Percentiles rank a stretch among this genome's conserved stretches.
phyloP scores from a whole-genome alignment of 306 rosid genomes.

The Gillenia trifoliata region DNA sequence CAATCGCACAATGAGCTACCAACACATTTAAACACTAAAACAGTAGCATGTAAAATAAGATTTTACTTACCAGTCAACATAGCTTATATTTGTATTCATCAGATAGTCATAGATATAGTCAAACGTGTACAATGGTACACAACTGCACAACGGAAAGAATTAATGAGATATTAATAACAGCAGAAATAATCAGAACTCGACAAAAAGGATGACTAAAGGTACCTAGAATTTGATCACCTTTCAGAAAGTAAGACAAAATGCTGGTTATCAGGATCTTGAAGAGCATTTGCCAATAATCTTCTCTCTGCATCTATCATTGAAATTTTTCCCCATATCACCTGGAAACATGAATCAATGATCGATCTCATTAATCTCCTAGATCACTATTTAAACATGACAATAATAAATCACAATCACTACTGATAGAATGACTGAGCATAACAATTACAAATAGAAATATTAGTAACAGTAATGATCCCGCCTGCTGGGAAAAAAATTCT shows the following conservation, averaged over 20 bases:
- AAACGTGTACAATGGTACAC: conserved; percentile 79
- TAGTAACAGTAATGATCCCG: not conserved
- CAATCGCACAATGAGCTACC: not conserved
- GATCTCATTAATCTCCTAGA: conserved; percentile 7
- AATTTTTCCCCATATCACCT: conserved; percentile 99
- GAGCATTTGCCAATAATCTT: conserved; percentile 81
- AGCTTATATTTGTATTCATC: conserved; percentile 85
- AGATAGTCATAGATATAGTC: conserved; percentile 74
- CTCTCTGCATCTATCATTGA: conserved; percentile 99
- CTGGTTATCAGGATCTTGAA: conserved; percentile 83
- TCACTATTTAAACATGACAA: not conserved
- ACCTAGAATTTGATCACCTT: conserved; percentile 45
- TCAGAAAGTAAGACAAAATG: conserved; percentile 96
- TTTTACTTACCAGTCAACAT: conserved; percentile 74
- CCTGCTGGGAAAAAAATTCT: not conserved
- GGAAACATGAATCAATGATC: conserved; percentile 27
- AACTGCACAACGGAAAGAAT: conserved; percentile 57
- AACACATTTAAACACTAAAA: conserved; percentile 3
- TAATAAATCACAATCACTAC: not conserved
- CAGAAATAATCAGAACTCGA: conserved; percentile 19
- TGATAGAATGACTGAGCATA: not conserved
- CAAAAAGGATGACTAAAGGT: conserved; percentile 20
- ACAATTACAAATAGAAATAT: too few relatives aligned
- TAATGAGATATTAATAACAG: conserved; percentile 24
- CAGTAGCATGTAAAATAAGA: conserved; percentile 4